phyloP scores from a whole-genome alignment of 176 grass and related monocot genomes.

The Triticum turgidum region DNA sequence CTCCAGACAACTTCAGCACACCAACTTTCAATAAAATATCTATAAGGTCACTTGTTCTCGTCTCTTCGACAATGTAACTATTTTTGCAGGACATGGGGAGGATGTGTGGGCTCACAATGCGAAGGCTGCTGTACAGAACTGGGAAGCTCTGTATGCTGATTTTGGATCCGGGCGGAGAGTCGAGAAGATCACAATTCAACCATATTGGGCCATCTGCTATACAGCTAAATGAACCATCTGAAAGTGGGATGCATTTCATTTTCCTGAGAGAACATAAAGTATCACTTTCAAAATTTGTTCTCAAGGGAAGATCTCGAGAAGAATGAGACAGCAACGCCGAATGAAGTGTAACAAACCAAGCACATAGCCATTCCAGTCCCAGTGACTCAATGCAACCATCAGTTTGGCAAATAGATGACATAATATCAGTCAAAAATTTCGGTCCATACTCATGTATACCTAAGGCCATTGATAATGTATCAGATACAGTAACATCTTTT shows the following conservation, averaged over 20 bases:
- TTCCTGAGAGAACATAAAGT: conserved; percentile 3
- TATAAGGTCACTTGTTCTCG: not conserved
- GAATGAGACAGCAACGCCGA: not conserved
- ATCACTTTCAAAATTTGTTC: conserved; percentile 4
- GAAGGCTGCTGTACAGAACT: not conserved
- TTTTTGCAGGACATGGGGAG: not conserved
- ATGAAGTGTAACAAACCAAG: conserved; percentile 17
- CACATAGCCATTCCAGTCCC: conserved; percentile 10
- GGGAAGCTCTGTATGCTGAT: not conserved
- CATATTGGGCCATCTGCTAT: conserved; percentile 17
- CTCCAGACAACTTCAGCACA: conserved; percentile 13
- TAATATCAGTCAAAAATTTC: not conserved
- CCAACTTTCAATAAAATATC: conserved; percentile 6
- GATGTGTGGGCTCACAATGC: not conserved
- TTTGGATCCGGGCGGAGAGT: not conserved
- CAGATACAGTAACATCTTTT: not conserved
- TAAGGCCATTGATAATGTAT: conserved; percentile 1
- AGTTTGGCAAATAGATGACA: conserved; percentile 9
- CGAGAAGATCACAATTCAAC: not conserved
- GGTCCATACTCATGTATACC: conserved; percentile 14
- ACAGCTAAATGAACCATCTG: conserved; percentile 9
- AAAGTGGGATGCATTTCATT: conserved; percentile 4
- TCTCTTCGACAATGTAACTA: not conserved
- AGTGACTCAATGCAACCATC: not conserved
- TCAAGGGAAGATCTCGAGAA: not conserved